Evolutionary conservation across 2,329 filamentous ascomycete genomes (phyloP), one percentile per base, ranked within the genome.

Genomic region (Trichothecium sympodiale): DNA sequence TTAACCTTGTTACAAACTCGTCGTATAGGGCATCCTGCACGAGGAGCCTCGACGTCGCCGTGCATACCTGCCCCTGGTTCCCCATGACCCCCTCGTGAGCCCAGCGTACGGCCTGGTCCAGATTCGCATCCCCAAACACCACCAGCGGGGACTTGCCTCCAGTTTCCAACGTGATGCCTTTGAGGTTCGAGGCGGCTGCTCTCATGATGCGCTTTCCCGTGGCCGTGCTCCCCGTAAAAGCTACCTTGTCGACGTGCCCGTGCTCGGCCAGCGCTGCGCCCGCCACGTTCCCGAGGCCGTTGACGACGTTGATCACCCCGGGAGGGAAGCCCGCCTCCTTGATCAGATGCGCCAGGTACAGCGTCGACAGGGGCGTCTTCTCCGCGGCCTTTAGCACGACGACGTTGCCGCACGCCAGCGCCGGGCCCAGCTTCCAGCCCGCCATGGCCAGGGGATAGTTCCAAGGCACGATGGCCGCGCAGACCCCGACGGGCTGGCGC

Each of bases 401-500:
- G 1, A 69, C 71, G 50, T 77, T 77, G 36, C 72, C 73, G 38
- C 69, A 68, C 17, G 69, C 69, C 29, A 77, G 47, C 10, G 72
- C 72, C 29, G 80, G 79, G 15, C 77, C 80, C 8, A 57, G 38
- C 41, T 56, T 50, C 49, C 51, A 51, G 5, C 76, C 77, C 13
- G 80, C 80, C 74, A 88, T 87, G 15, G 69, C 67, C 2, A 89
- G 65, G 2, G 84, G 83, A 45, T 81, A 85, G 55, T 89, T 89
- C 80, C 83, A 89, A 8, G 83, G 82, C 40, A 85, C 84, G 43
- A 88, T 87, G 56, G 70, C 69, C 10, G 72, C 83, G 45, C 82
- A 83, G 0, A 91, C 83, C 28, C 84, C 84, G 25, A 89, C 61
- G 2, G 84, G 83, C 56, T 89, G 77, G 41, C 78, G 74, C 37